Base-by-base conservation (phyloP, 352 stramenopile species). In the Phytopythium boreale region DNA sequence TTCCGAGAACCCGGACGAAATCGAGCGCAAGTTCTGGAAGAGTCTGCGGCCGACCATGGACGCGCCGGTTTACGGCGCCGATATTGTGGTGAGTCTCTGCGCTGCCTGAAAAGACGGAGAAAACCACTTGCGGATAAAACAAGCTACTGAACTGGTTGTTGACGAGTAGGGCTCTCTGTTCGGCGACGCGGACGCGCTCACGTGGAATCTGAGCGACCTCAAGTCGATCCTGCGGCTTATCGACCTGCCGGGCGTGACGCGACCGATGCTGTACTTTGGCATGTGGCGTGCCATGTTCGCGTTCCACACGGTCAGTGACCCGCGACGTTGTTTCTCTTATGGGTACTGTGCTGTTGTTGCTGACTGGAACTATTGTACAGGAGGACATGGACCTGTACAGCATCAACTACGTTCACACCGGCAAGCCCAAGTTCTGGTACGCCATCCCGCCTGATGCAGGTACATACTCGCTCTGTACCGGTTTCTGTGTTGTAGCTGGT, bases 381-480 rank as follows among this genome's bases (percentile, higher is more conserved):
- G 93, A 98, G 72, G 93, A 98, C 66, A 96, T 98, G 79, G 93
- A 98, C 66, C 69, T 98, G 9, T 97, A 92, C 74, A 97, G 87
- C 51, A 97, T 98, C 69, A 98, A 98, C 75, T 98, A 97, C 68
- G 46, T 98, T 14, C 93, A 98, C 77, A 89, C 75, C 11, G 93
- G 93, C 43, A 93, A 90, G 24, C 88, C 92, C 51, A 98, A 98
- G 74, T 96, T 95, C 68, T 98, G 93, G 93, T 98, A 98, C 69
- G 79, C 79, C 1, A 79, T 98, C 4, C 90, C 90, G 51, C 89
- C 91, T 27, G 63, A 80, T 44, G 71, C 79, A 61, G 84, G 79
- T 88, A 71, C 64, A 57, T 29, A 20, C 17, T 4, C 3, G 9
- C 14, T 52, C 39, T 19, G 8, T 60, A n/a, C n/a, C 3, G 4